These are phyloP conservation scores for Wickerhamomyces xylosicus DNA, from an alignment of 805 yeast genomes.

Conservation along the genomic window DNA sequence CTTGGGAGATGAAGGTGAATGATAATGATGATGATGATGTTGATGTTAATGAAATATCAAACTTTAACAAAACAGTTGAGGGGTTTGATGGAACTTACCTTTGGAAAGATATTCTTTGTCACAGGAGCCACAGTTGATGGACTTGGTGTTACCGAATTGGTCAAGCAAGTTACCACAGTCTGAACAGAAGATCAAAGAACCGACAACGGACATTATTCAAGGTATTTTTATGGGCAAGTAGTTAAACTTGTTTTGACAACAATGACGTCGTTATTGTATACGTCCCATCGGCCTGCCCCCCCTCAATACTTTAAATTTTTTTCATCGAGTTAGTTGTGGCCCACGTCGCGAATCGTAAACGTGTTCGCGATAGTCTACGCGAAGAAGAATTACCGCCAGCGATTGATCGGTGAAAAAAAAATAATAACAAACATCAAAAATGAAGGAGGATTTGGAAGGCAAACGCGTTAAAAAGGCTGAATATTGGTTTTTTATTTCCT, in stretches of 20 bases:
- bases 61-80: no score
- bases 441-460: neutral
- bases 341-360: no score
- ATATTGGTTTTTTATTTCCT: neutral
- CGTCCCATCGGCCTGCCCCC: no score
- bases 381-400: no score
- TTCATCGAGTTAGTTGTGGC: no score
- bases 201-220: slow-evolving; percentile 77
- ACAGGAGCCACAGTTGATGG: slow-evolving; percentile 50
- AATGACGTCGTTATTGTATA: no score
- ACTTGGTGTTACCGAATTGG: slow-evolving; percentile 38
- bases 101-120: slow-evolving; percentile 28
- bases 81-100: slow-evolving; percentile 15
- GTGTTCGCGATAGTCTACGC: no score
- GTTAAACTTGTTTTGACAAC: no score
- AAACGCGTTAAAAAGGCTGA: neutral
- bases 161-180: slow-evolving; percentile 89
- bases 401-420: slow-evolving; percentile 5
- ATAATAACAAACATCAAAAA: neutral
- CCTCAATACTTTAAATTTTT: slow-evolving; percentile 2
- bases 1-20: no score
- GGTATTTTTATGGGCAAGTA: neutral
- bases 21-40: no score
- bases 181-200: slow-evolving; percentile 86
- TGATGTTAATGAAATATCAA: no score